Evolutionary conservation across 139 green algal genomes (phyloP).

Genomic region (Micractinium conductrix): DNA sequence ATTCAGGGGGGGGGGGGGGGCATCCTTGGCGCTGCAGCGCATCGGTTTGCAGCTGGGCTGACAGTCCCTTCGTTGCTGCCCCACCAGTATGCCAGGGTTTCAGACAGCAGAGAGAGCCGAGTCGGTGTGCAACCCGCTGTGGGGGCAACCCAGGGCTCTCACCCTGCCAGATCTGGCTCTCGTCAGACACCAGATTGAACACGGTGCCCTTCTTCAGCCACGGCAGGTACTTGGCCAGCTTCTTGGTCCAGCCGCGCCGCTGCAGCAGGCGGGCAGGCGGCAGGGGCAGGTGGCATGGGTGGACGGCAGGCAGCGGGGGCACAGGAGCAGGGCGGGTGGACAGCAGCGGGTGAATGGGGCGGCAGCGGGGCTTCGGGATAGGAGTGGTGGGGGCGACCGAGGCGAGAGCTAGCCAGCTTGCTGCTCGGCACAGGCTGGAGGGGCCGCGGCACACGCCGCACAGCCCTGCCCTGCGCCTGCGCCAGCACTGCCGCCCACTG

Average conservation of each 20-base stretch:
- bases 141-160: not conserved
- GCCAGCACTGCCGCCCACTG: no score
- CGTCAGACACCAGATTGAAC: constrained; percentile 30
- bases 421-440: not conserved
- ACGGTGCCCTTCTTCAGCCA: constrained; percentile 10
- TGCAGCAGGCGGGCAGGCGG: not conserved
- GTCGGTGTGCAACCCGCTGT: no score
- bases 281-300: no score
- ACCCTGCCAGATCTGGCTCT: constrained; percentile 33
- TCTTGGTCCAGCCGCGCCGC: not conserved
- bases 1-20: not conserved
- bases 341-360: no score
- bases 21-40: not conserved
- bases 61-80: not conserved
- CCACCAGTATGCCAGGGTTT: not conserved
- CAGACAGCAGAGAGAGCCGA: not conserved
- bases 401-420: not conserved
- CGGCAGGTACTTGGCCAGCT: not conserved
- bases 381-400: no score
- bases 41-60: not conserved
- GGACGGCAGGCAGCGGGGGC: no score
- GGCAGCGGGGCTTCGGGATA: no score
- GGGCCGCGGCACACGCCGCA: not conserved
- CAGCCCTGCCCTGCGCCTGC: no score
- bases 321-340: no score